These are phyloP conservation scores for Coemansia sp. DNA, from an alignment of 192 early-diverging fungal species.

Conservation along the genomic window DNA sequence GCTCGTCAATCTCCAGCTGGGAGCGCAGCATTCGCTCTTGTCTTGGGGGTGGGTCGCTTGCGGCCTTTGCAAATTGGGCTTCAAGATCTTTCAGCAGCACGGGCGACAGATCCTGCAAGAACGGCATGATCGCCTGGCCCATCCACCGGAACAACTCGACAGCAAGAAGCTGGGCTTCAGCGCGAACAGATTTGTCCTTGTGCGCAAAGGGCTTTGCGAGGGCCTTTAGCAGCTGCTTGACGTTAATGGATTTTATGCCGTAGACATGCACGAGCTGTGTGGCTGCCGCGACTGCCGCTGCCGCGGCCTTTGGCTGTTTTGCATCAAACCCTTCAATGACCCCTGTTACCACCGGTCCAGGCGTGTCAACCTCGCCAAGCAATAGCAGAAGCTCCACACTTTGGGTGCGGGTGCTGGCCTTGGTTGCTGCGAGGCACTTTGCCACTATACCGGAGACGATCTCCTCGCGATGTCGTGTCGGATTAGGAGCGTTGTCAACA, in stretches of 20 bases:
- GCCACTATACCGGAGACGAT: slow-evolving; percentile 77
- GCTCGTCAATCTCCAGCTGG: slow-evolving; percentile 65
- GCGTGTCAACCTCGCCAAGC: slow-evolving; percentile 84
- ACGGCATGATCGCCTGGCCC: slow-evolving; percentile 74
- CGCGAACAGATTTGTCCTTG: slow-evolving; percentile 87
- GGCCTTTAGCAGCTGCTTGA: slow-evolving; percentile 84
- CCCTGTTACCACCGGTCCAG: slow-evolving; percentile 80
- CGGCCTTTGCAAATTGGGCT: slow-evolving; percentile 74
- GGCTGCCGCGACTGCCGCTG: slow-evolving; percentile 63
- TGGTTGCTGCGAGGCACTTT: slow-evolving; percentile 82
- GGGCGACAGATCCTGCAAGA: slow-evolving; percentile 85
- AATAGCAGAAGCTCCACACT: slow-evolving; percentile 78
- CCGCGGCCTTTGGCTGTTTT: slow-evolving; percentile 92
- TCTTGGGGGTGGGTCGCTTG: slow-evolving; percentile 57
- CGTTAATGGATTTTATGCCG: slow-evolving; percentile 73
- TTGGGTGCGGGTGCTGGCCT: slow-evolving; percentile 75
- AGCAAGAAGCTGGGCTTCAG: slow-evolving; percentile 74
- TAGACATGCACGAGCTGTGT: slow-evolving; percentile 69
- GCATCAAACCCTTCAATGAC: slow-evolving; percentile 72
- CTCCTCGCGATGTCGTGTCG: slow-evolving; percentile 65
- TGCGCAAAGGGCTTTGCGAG: slow-evolving; percentile 91
- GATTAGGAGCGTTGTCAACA: slow-evolving; percentile 78
- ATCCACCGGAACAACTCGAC: slow-evolving; percentile 95
- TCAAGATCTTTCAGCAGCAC: slow-evolving; percentile 92
- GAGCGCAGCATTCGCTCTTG: slow-evolving; percentile 77